phyloP scores from a whole-genome alignment of 495 filamentous ascomycete species.

The Penicillium salamii region DNA sequence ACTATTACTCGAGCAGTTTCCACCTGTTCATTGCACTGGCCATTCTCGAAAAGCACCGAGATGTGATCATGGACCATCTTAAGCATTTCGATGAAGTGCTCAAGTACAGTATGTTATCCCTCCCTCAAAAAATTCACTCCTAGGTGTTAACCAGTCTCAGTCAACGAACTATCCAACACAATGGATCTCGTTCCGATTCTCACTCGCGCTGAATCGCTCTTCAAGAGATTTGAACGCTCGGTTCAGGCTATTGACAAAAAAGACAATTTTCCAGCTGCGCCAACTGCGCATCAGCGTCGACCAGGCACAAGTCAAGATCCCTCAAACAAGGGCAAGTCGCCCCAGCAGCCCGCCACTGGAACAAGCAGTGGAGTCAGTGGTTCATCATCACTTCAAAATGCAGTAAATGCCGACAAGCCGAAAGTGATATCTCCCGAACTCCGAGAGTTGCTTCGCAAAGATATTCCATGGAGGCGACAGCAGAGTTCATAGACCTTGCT shows the following conservation, averaged over 20 bases:
- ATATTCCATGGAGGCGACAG: constrained; percentile 49
- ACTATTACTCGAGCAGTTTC: constrained; percentile 82
- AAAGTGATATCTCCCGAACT: constrained; percentile 81
- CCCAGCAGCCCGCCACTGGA: constrained; percentile 22
- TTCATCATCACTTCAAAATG: constrained; percentile 14
- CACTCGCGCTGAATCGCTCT: constrained; percentile 82
- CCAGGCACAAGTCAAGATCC: constrained; percentile 15
- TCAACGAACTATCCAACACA: constrained; percentile 91
- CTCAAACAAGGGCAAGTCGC: constrained; percentile 34
- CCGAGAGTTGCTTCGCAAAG: constrained; percentile 67
- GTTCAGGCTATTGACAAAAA: constrained; percentile 88
- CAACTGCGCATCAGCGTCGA: constrained; percentile 53
- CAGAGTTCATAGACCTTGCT: constrained; percentile 5
- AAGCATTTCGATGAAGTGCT: constrained; percentile 95
- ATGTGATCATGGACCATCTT: constrained; percentile 91
- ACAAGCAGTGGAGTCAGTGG: constrained; percentile 27
- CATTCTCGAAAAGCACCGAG: constrained; percentile 91
- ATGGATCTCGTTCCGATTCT: constrained; percentile 86
- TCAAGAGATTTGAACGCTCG: constrained; percentile 78
- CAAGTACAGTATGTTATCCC: constrained; percentile 73
- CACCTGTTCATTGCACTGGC: constrained; percentile 93
- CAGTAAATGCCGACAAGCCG: constrained; percentile 35
- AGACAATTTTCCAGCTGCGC: constrained; percentile 71
- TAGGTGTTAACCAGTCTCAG: too few species aligned
- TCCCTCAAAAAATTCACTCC: not conserved